Conservation (phyloP, 306 rosid genomes). For the Sindora glabra region DNA sequence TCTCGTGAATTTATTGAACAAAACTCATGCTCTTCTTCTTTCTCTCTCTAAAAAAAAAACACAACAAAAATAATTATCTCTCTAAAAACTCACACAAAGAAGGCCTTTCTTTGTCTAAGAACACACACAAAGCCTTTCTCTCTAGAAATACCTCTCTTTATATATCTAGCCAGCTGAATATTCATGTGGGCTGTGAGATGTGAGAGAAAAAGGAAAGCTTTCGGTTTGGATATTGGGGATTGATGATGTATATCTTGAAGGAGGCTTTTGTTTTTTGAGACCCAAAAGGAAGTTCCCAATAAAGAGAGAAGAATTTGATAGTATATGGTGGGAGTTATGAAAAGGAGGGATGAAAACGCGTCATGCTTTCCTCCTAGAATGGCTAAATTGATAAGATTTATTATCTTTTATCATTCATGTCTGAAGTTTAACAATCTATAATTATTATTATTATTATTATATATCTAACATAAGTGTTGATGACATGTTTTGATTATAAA, state of each 20-base stretch:
- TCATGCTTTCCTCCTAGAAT: no score
- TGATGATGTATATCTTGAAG: conserved; percentile 25
- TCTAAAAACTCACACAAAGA: no score
- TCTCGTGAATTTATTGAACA: conserved; percentile 29
- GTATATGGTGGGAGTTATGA: neutral
- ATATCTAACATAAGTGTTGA: no score
- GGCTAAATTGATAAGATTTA: no score
- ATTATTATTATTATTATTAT: no score
- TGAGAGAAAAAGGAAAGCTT: conserved; percentile 11
- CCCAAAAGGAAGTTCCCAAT: neutral
- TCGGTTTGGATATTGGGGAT: neutral
- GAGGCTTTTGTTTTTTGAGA: conserved; percentile 22
- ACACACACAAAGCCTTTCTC: no score
- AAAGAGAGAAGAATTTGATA: neutral
- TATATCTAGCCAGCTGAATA: neutral
- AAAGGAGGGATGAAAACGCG: conserved; percentile 35
- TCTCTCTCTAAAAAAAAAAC: neutral
- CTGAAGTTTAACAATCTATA: no score
- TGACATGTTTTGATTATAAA: no score
- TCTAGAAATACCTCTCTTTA: neutral
- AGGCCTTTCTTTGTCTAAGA: no score
- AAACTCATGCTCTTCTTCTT: conserved; percentile 8
- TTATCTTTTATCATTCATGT: no score
- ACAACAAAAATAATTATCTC: no score
- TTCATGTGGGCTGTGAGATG: conserved; percentile 11